Conservation (phyloP, 2,329 filamentous ascomycete genomes). For the Zasmidium angulare region DNA sequence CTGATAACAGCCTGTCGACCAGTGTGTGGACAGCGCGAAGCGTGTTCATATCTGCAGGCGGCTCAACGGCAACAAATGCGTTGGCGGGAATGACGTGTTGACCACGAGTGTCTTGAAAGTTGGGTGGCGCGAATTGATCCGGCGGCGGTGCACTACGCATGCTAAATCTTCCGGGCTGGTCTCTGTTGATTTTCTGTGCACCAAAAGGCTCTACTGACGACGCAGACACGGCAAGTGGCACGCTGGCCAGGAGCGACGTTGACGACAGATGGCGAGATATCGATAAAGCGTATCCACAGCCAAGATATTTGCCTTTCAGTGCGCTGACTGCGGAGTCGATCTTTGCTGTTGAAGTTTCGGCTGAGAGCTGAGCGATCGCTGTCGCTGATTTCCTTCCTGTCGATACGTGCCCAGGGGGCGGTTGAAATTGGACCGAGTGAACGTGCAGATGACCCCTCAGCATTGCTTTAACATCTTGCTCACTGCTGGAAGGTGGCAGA, state of each 20-base stretch:
- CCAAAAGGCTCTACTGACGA: slow-evolving; percentile 31
- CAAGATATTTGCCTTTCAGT: slow-evolving; percentile 80
- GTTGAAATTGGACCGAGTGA: slow-evolving; percentile 27
- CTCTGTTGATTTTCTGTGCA: slow-evolving; percentile 25
- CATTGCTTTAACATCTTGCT: slow-evolving; percentile 61
- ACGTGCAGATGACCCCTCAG: slow-evolving; percentile 27
- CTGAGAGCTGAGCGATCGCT: slow-evolving; percentile 77
- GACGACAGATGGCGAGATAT: slow-evolving; percentile 83
- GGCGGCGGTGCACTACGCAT: slow-evolving; percentile 47
- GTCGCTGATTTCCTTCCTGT: slow-evolving; percentile 65
- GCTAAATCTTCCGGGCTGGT: slow-evolving; percentile 39
- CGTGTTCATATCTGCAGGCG: slow-evolving; percentile 75
- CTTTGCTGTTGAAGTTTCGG: slow-evolving; percentile 77
- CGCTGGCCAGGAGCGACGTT: slow-evolving; percentile 16
- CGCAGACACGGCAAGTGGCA: slow-evolving; percentile 8
- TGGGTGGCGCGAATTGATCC: slow-evolving; percentile 69
- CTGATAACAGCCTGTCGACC: slow-evolving; percentile 73
- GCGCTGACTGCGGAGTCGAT: slow-evolving; percentile 77
- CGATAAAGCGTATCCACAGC: slow-evolving; percentile 77
- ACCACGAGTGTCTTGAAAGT: slow-evolving; percentile 59
- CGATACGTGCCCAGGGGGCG: slow-evolving; percentile 10
- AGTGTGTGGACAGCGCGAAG: slow-evolving; percentile 85
- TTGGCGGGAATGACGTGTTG: slow-evolving; percentile 12
- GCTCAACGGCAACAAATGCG: slow-evolving; percentile 52
- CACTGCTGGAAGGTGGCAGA: slow-evolving; percentile 54